These are phyloP conservation scores for Quercus robur DNA, from an alignment of 306 rosid genomes.

Conservation along the genomic window DNA sequence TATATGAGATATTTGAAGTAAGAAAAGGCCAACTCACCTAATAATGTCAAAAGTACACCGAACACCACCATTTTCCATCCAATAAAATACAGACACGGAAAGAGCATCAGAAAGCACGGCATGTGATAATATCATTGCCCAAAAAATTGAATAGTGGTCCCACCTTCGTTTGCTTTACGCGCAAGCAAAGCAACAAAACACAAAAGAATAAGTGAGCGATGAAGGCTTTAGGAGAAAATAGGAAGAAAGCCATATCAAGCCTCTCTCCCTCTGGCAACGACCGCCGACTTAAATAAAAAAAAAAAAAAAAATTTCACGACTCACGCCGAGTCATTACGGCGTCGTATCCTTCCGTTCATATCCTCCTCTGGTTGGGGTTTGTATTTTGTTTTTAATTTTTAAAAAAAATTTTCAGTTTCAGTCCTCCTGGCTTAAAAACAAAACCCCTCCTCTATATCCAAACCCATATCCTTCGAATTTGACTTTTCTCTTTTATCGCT, in stretches of 20 bases:
- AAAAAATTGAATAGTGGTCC: background rate
- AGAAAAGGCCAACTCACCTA: no score
- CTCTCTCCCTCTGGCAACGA: background rate
- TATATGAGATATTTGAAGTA: no score
- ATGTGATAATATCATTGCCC: conserved; percentile 6
- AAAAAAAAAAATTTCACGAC: no score
- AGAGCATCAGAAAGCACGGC: no score
- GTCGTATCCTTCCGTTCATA: background rate
- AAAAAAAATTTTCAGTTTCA: background rate
- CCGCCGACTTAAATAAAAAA: conserved; percentile 10
- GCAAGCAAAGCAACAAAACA: conserved; percentile 14
- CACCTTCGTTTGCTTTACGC: conserved; percentile 1
- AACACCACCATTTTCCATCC: no score
- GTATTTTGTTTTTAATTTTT: background rate
- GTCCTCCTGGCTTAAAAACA: background rate
- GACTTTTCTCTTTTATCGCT: background rate
- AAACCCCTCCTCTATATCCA: background rate
- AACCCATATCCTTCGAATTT: background rate
- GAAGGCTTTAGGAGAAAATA: background rate
- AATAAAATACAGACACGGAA: no score
- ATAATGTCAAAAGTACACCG: no score
- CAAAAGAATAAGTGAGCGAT: background rate
- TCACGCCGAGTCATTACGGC: background rate
- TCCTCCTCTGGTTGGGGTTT: conserved; percentile 5
- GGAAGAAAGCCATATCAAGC: no score